phyloP scores from a whole-genome alignment of 2,329 filamentous ascomycete genomes.

The Elsinoe necatrix region DNA sequence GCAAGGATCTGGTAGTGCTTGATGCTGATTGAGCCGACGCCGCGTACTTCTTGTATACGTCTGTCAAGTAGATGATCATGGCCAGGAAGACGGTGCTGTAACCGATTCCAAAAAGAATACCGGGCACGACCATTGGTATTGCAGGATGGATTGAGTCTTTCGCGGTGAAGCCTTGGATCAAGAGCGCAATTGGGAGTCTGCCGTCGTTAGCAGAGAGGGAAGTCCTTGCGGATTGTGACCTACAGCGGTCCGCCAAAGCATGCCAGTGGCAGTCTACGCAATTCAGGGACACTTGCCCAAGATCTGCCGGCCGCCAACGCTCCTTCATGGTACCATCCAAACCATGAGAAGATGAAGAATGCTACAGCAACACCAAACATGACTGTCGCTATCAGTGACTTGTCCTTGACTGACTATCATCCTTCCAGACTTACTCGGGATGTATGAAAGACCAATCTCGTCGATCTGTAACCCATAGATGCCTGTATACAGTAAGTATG shows the following conservation, averaged over 20 bases:
- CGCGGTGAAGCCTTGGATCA: not conserved
- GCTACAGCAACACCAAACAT: not conserved
- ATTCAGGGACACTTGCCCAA: not conserved
- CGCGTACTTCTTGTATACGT: conserved; percentile 4
- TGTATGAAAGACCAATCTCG: conserved; percentile 1
- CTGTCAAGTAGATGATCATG: conserved; percentile 3
- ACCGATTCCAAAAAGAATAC: conserved; percentile 13
- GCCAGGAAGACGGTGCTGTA: not conserved
- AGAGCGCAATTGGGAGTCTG: not conserved
- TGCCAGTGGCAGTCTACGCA: not conserved
- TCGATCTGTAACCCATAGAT: conserved; percentile 1
- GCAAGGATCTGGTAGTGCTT: not conserved
- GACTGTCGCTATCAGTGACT: not conserved
- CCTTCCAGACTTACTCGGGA: not conserved
- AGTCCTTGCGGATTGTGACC: no score
- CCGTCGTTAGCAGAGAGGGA: not conserved
- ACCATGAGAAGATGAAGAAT: not conserved
- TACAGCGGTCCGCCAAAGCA: not conserved
- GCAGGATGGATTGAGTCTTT: not conserved
- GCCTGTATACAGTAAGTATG: not conserved
- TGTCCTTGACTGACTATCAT: not conserved
- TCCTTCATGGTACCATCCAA: not conserved
- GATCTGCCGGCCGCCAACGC: not conserved
- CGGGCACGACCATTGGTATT: not conserved
- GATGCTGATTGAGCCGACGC: conserved; percentile 4